Base-by-base conservation (phyloP, 352 stramenopile genomes). In the Phytophthora idaei region DNA sequence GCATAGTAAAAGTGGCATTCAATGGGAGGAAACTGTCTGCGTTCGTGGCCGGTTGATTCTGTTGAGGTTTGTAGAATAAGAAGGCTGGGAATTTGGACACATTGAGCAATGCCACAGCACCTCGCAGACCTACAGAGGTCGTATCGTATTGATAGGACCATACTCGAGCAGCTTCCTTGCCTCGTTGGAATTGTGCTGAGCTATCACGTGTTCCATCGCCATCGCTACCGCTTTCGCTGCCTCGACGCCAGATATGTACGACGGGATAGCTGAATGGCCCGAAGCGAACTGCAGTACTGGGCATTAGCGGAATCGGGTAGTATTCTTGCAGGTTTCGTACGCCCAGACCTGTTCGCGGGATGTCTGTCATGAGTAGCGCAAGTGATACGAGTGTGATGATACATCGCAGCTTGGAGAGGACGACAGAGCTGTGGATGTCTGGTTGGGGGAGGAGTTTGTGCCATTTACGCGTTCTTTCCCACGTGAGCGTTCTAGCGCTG, bases 181-280 rank as follows among this genome's bases (percentile, higher is more conserved):
- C 53, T 47, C 63, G 67, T 37, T 28, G 46, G 21, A 73, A 76
- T 3, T n/a, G 12, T 14, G 28, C 8, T 21, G 25, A 56, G 7
- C 2, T 37, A 7, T 11, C 32, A 11, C 8, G 4, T 12, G 32
- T 37, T 37, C 11, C 32, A 11, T 37, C 8, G 32, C 8, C 32
- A 37, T 4, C 4, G n/a, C 41, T 28, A 47, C n/a, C n/a, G n/a
- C n/a, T 67, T 28, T 21, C 7, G 25, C 67, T 62, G 31, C 29
- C 36, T 5, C 15, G 10, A 17, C 53, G 59, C 15, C 27, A 49
- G 9, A 87, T 70, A n/a, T 87, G 79, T 4, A 58, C 44, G 15
- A 88, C 57, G 0, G 71, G 77, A 34, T 89, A 89, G 25, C 67
- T 74, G 56, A 82, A 88, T 3, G 79, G 79, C 6, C 77, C 81